Conservation (phyloP, 306 rosid species). For the Cicer bijugum region DNA sequence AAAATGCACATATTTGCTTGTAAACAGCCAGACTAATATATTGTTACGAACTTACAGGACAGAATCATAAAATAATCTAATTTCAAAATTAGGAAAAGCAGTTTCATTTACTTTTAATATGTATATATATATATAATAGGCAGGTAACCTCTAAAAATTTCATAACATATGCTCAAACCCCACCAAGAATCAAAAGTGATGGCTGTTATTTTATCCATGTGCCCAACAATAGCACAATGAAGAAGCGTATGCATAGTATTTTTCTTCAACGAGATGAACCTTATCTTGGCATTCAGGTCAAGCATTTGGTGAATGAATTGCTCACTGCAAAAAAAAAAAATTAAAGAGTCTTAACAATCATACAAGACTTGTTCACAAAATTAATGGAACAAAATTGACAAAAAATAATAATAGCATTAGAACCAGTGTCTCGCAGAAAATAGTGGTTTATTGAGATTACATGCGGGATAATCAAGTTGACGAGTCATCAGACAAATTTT, state of each 20-base stretch:
- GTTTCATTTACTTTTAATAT: not conserved
- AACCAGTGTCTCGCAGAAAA: too few relatives aligned
- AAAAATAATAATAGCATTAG: not conserved
- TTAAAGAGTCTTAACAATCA: not conserved
- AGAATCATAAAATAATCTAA: constrained; percentile 22
- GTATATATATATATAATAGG: too few relatives aligned
- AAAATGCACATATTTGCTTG: not conserved
- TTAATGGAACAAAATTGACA: not conserved
- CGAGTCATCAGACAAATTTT: too few relatives aligned
- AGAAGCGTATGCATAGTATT: not conserved
- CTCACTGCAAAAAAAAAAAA: constrained; percentile 57
- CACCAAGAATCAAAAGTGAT: constrained; percentile 21
- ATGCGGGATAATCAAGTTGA: too few relatives aligned
- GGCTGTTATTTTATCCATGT: not conserved
- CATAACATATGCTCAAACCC: not conserved
- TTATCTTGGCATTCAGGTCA: constrained; percentile 66
- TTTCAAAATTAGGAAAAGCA: not conserved
- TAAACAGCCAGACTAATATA: constrained; percentile 14
- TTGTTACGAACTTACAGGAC: constrained; percentile 8
- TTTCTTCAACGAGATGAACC: constrained; percentile 50
- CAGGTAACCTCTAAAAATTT: too few relatives aligned
- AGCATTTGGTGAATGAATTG: constrained; percentile 58
- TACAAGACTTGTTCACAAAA: constrained; percentile 8
- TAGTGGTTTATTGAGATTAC: too few relatives aligned
- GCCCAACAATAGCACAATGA: not conserved